Conservation (phyloP, 1,284 basidiomycete genomes). For the Heterobasidion occidentale region DNA sequence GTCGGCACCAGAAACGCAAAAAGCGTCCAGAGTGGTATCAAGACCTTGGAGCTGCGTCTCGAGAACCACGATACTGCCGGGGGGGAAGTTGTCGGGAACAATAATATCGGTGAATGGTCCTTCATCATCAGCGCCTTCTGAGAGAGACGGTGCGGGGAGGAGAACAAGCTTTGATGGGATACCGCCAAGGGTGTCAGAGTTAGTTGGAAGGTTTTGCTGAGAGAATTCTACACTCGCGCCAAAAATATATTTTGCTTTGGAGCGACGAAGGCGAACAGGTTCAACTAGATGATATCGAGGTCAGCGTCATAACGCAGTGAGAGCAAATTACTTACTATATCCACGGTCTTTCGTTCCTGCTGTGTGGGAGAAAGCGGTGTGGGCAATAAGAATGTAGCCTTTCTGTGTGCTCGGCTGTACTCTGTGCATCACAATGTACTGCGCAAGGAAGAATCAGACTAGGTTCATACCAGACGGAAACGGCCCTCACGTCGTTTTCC, state of each 20-base stretch:
- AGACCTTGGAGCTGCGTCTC: conserved; percentile 72
- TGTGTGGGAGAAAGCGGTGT: conserved; percentile 67
- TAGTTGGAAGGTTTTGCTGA: conserved; percentile 44
- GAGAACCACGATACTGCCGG: conserved; percentile 88
- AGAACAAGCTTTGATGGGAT: conserved; percentile 68
- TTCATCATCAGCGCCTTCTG: conserved; percentile 53
- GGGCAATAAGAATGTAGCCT: conserved; percentile 85
- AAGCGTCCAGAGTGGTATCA: conserved; percentile 58
- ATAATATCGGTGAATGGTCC: conserved; percentile 72
- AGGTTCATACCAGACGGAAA: not conserved
- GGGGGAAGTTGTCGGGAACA: conserved; percentile 83
- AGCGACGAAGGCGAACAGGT: conserved; percentile 77
- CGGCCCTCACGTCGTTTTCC: conserved; percentile 75
- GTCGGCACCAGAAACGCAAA: conserved; percentile 62
- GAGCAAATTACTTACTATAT: conserved; percentile 41
- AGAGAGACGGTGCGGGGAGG: conserved; percentile 43
- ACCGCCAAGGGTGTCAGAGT: conserved; percentile 57
- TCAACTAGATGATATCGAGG: conserved; percentile 43
- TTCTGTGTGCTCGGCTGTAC: conserved; percentile 87
- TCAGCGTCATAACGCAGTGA: not conserved
- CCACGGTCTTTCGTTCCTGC: conserved; percentile 78
- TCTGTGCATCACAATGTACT: conserved; percentile 91
- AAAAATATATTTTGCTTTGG: conserved; percentile 71
- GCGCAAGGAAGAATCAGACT: conserved; percentile 1
- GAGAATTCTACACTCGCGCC: conserved; percentile 70